Evolutionary conservation across 2,329 filamentous ascomycete genomes (phyloP).

Genomic region (Pseudofabraea citricarpa): DNA sequence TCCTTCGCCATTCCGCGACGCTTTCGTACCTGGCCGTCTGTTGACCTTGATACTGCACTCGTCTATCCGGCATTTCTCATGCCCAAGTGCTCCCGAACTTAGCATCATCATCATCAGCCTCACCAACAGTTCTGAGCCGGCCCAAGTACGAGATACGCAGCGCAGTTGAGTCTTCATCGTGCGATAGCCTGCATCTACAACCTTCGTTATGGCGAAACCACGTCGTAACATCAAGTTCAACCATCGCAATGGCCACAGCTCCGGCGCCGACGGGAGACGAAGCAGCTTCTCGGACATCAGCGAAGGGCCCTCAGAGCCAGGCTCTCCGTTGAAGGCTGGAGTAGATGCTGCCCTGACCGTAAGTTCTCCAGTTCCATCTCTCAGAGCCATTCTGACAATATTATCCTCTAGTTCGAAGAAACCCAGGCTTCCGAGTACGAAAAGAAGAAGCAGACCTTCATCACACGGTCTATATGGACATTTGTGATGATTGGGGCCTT

Average conservation of each 20-base stretch:
- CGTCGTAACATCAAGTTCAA: slow-evolving; percentile 50
- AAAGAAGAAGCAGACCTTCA: slow-evolving; percentile 98
- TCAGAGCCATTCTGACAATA: neutral
- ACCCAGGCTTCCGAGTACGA: slow-evolving; percentile 69
- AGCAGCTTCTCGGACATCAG: slow-evolving; percentile 69
- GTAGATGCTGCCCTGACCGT: slow-evolving; percentile 33
- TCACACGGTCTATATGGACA: slow-evolving; percentile 95
- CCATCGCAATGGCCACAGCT: slow-evolving; percentile 26
- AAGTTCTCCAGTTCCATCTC: slow-evolving; percentile 18
- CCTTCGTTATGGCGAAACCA: slow-evolving; percentile 36
- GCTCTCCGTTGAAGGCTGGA: slow-evolving; percentile 20
- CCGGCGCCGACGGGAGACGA: slow-evolving; percentile 41
- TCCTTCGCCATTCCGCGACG: too few species aligned
- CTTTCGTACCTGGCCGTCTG: too few species aligned
- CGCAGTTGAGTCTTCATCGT: too few species aligned
- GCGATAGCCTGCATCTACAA: too few species aligned
- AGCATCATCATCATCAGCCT: too few species aligned
- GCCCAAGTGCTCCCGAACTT: too few species aligned
- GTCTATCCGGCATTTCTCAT: too few species aligned
- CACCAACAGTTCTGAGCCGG: too few species aligned
- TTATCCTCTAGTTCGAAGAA: slow-evolving; percentile 11
- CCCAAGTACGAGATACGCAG: too few species aligned
- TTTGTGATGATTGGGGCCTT: slow-evolving; percentile 95
- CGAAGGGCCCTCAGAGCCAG: slow-evolving; percentile 46
- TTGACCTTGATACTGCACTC: too few species aligned